Evolutionary conservation across 2,329 filamentous ascomycete genomes (phyloP).

Genomic region (Didymellaceae sp.): DNA sequence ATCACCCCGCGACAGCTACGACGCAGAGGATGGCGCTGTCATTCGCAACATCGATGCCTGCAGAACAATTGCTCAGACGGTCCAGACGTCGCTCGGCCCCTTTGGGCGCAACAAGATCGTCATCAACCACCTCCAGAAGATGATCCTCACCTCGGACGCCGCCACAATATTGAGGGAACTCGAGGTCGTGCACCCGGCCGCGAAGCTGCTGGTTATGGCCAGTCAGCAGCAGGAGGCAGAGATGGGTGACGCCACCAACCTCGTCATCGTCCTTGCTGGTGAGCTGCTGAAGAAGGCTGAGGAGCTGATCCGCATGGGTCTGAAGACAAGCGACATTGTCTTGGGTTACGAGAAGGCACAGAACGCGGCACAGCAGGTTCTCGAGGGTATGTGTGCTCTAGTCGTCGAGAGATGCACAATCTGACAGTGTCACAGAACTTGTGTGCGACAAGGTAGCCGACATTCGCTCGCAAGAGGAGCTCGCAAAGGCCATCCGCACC

Average conservation of each 20-base stretch:
- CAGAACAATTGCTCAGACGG: conserved; percentile 91
- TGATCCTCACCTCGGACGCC: conserved; percentile 98
- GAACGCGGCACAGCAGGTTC: conserved; percentile 79
- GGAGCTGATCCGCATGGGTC: conserved; percentile 91
- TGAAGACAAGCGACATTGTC: conserved; percentile 98
- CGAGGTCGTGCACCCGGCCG: conserved; percentile 96
- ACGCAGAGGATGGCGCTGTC: conserved; percentile 98
- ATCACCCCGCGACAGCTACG: conserved; percentile 73
- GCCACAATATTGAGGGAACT: conserved; percentile 97
- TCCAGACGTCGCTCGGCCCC: conserved; percentile 94
- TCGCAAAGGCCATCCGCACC: conserved; percentile 93
- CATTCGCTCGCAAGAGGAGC: conserved; percentile 77
- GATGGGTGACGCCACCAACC: conserved; percentile 98
- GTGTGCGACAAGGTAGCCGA: conserved; percentile 90
- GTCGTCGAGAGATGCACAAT: not conserved
- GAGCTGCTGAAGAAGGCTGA: conserved; percentile 97
- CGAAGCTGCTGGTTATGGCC: conserved; percentile 97
- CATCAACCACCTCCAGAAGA: conserved; percentile 99
- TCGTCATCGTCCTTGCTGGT: conserved; percentile 94
- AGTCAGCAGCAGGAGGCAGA: conserved; percentile 98
- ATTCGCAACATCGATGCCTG: conserved; percentile 99
- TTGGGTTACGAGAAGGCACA: conserved; percentile 95
- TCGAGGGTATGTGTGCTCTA: conserved; percentile 66
- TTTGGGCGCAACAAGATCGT: conserved; percentile 99
- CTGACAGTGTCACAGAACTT: conserved; percentile 64